Evolutionary conservation across 306 rosid species (phyloP), one percentile per base, ranked within the genome.

Genomic region (Dryas drummondii): DNA sequence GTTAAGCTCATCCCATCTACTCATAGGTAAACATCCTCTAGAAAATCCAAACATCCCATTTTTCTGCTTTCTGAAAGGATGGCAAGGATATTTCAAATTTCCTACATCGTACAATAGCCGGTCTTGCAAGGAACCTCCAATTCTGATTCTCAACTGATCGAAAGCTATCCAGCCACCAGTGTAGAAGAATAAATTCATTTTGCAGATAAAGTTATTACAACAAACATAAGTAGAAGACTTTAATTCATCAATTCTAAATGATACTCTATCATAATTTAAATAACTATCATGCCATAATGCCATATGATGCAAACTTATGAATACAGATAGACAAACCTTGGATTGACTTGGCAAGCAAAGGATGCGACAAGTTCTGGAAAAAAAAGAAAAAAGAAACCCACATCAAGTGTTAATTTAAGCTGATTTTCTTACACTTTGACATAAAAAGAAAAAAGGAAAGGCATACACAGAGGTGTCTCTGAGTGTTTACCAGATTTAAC

Each of bases 111-210:
- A 94, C 86, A 90, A 47, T 65, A 94, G 93, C 80, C 76, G 97
- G 74, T 94, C 97, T 92, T 94, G 96, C 87, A 94, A 82, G 63
- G 99, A 90, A 57, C 99, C 99, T 77, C 99, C 99, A 53, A 92
- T 64, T 86, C 99, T 87, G 84, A 94, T 86, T 88, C 97, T 92
- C 87, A 94, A 84, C 70, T 84, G 97, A 84, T 86, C 77, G 83
- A 94, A 80, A 74, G 97, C 99, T 94, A 86, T 68, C 87, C 82
- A 74, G 76, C 54, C 81, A 83, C 65, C 83, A 80, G 58, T 64
- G 51, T 72, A 8, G 74, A 89, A 81, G 52, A 71, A 63, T 70
- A 69, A 63, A 41, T 40, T 52, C 6, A 65, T 55, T 15, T 54
- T 3, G 40, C 40, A 37, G 9, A 46, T 17, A 62, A 71, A 10